These are phyloP conservation scores for Mixia osmundae DNA, from an alignment of 1,284 basidiomycete species.

Conservation along the genomic window DNA sequence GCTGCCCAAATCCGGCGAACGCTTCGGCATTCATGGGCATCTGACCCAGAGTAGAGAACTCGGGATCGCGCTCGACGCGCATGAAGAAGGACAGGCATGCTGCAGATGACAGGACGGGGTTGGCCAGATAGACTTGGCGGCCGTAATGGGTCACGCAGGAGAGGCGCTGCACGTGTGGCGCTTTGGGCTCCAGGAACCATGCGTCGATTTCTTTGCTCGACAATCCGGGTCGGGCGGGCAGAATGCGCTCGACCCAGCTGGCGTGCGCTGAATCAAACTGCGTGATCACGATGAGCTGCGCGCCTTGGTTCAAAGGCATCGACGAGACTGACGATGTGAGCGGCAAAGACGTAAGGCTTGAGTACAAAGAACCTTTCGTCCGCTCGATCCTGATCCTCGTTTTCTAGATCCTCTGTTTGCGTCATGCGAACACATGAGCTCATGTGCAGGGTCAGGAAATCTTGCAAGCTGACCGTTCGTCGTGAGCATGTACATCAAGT, in stretches of 20 bases:
- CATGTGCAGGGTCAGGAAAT: not conserved
- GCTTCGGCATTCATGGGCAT: constrained; percentile 9
- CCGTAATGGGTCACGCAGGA: too few species aligned
- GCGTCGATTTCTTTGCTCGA: too few species aligned
- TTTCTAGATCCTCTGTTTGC: constrained; percentile 12
- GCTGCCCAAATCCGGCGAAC: too few species aligned
- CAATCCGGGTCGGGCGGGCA: too few species aligned
- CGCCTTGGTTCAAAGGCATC: too few species aligned
- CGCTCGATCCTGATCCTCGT: constrained; percentile 23
- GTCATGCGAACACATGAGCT: not conserved
- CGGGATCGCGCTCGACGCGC: constrained; percentile 22
- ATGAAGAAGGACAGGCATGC: constrained; percentile 22
- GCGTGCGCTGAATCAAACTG: too few species aligned
- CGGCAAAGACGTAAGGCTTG: constrained; percentile 30
- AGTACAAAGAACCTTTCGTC: constrained; percentile 30
- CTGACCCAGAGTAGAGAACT: constrained; percentile 12
- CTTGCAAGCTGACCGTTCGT: not conserved
- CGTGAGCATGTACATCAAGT: not conserved
- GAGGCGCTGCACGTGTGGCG: too few species aligned
- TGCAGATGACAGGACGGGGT: constrained; percentile 20
- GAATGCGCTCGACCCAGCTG: too few species aligned
- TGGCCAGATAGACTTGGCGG: constrained; percentile 18
- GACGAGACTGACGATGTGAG: constrained; percentile 24
- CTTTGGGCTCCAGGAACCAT: too few species aligned
- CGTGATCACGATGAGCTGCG: too few species aligned